Conservation (phyloP, 345 rosid species). For the Hypericum androsaemum region DNA sequence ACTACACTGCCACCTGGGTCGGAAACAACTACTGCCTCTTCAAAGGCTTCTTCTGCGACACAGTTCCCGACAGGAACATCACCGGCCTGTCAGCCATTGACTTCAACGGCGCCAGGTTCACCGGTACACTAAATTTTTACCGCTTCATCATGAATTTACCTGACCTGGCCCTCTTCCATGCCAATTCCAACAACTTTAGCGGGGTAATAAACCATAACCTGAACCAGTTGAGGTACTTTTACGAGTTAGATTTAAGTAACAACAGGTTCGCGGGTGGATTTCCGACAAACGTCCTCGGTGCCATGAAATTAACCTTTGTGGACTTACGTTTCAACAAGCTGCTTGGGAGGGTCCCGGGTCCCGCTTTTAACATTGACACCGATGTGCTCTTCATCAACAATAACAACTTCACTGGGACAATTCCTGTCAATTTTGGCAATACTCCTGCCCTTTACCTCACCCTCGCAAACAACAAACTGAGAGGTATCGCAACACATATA, state of each 20-base stretch:
- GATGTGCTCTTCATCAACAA: constrained; percentile 24
- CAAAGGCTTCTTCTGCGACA: no score
- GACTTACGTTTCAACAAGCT: constrained; percentile 22
- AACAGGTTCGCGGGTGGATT: constrained; percentile 17
- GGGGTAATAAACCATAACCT: no score
- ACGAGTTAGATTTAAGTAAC: constrained; percentile 24
- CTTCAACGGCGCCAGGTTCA: no score
- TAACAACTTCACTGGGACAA: constrained; percentile 10
- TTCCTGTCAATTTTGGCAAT: constrained; percentile 20
- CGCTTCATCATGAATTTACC: no score
- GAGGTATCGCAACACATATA: no score
- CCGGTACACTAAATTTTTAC: no score
- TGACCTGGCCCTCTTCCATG: no score
- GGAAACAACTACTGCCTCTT: constrained; percentile 2
- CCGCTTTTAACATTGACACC: constrained; percentile 17
- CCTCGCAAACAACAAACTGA: constrained; percentile 19
- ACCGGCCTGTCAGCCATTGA: no score
- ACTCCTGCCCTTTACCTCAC: constrained; percentile 22
- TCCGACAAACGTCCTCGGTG: constrained; percentile 15
- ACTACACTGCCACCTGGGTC: constrained; percentile 1
- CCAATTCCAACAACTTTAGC: no score
- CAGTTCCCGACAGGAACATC: no score
- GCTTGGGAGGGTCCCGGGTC: constrained; percentile 14
- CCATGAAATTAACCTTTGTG: constrained; percentile 10
- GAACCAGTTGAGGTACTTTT: constrained; percentile 9